Evolutionary conservation across 495 filamentous ascomycete species (phyloP).

Genomic region (Podospora sp.): DNA sequence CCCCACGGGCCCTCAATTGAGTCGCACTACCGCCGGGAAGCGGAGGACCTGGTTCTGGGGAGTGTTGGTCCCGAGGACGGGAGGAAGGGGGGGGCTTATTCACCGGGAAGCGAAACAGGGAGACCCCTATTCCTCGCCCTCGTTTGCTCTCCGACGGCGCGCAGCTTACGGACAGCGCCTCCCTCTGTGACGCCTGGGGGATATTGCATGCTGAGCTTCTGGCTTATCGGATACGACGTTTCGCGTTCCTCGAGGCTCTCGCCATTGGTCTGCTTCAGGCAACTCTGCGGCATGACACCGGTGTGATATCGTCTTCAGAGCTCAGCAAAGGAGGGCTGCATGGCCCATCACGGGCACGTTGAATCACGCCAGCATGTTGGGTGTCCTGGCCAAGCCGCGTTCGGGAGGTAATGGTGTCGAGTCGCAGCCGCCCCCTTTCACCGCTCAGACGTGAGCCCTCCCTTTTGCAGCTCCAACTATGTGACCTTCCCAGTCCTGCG

Average conservation of each 20-base stretch:
- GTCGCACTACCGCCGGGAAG: constrained; percentile 3
- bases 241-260: neutral
- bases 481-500: constrained; percentile 21
- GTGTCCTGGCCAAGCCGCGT: constrained; percentile 9
- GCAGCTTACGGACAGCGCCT: neutral
- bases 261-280: neutral
- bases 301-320: neutral
- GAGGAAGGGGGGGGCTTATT: neutral
- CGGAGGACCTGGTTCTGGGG: constrained; percentile 8
- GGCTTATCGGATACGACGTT: constrained; percentile 3
- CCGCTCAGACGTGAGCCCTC: constrained; percentile 6
- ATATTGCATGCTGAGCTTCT: neutral
- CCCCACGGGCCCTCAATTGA: constrained; percentile 1
- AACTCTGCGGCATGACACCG: neutral
- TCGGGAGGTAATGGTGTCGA: constrained; percentile 13
- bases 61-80: neutral
- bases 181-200: neutral
- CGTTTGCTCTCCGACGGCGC: neutral
- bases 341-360: constrained; percentile 19
- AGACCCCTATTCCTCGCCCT: neutral
- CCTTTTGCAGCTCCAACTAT: neutral
- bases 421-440: constrained; percentile 6
- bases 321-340: neutral
- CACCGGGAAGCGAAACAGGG: neutral
- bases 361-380: constrained; percentile 12